phyloP scores from a whole-genome alignment of 495 filamentous ascomycete species.

The Penicillium arizonense region DNA sequence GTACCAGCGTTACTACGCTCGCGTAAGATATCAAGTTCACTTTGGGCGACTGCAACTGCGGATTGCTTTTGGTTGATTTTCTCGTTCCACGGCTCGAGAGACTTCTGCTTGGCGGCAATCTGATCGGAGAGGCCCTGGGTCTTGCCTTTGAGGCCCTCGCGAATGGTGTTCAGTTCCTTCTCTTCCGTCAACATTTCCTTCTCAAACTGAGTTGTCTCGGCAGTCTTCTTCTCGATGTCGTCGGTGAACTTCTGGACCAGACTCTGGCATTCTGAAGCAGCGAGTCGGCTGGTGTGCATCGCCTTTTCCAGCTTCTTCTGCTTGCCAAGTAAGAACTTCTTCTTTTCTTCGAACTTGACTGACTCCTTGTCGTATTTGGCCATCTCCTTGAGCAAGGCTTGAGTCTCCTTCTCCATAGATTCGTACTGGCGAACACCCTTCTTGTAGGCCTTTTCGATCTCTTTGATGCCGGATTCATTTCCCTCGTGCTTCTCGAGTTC shows the following conservation, averaged over 20 bases:
- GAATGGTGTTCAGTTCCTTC: slow-evolving; percentile 72
- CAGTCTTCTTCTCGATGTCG: slow-evolving; percentile 72
- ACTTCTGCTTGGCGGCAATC: slow-evolving; percentile 88
- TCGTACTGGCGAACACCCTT: slow-evolving; percentile 78
- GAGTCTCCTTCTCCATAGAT: slow-evolving; percentile 74
- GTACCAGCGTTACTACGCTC: slow-evolving; percentile 86
- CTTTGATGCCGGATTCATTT: slow-evolving; percentile 87
- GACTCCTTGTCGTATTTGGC: slow-evolving; percentile 91
- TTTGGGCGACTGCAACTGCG: slow-evolving; percentile 88
- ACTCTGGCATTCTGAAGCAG: slow-evolving; percentile 70
- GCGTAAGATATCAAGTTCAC: slow-evolving; percentile 85
- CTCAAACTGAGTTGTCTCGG: slow-evolving; percentile 72
- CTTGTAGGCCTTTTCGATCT: slow-evolving; percentile 82
- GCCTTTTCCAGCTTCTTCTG: slow-evolving; percentile 93
- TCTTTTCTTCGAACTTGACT: slow-evolving; percentile 97
- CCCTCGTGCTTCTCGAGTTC: slow-evolving; percentile 92
- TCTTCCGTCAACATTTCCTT: slow-evolving; percentile 74
- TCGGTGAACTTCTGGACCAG: slow-evolving; percentile 71
- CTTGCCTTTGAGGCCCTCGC: slow-evolving; percentile 87
- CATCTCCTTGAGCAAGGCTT: slow-evolving; percentile 82
- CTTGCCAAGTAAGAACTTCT: slow-evolving; percentile 86
- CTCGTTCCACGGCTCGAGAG: slow-evolving; percentile 92
- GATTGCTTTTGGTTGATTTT: slow-evolving; percentile 96
- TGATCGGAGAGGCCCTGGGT: slow-evolving; percentile 92
- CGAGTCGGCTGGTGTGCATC: slow-evolving; percentile 65